Conservation (phyloP, 495 filamentous ascomycete species). For the Penicillium tannophilum region DNA sequence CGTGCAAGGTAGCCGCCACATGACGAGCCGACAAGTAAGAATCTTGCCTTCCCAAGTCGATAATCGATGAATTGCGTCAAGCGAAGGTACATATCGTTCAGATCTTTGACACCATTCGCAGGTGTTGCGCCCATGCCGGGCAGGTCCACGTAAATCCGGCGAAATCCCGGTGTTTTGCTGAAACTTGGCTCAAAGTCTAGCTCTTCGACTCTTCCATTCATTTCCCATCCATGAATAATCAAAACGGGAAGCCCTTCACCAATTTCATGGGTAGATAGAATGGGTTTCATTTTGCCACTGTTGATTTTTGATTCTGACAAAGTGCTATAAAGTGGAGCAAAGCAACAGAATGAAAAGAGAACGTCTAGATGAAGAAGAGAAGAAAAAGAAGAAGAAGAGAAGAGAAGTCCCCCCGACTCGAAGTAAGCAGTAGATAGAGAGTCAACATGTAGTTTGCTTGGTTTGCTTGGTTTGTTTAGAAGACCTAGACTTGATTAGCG, state of each 20-base stretch:
- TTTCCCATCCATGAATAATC: conserved; percentile 36
- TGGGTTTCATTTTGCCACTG: background rate
- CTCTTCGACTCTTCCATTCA: conserved; percentile 28
- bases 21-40: conserved; percentile 32
- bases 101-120: conserved; percentile 29
- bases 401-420: too few relatives aligned
- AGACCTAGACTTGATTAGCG: too few relatives aligned
- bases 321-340: too few relatives aligned
- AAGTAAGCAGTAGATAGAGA: too few relatives aligned
- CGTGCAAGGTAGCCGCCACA: conserved; percentile 35
- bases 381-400: too few relatives aligned
- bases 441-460: too few relatives aligned
- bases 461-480: too few relatives aligned
- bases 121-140: conserved; percentile 36
- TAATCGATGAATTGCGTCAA: conserved; percentile 34
- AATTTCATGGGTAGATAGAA: conserved; percentile 21
- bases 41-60: conserved; percentile 27
- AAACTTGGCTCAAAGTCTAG: conserved; percentile 37
- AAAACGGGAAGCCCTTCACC: conserved; percentile 32
- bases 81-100: conserved; percentile 32
- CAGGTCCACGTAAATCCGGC: conserved; percentile 36
- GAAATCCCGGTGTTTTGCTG: conserved; percentile 27
- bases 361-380: too few relatives aligned
- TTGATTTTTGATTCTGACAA: too few relatives aligned
- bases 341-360: too few relatives aligned